Evolutionary conservation across 2,329 filamentous ascomycete species (phyloP), one percentile per base, ranked within the genome.

Genomic region (Curvularia sp.): DNA sequence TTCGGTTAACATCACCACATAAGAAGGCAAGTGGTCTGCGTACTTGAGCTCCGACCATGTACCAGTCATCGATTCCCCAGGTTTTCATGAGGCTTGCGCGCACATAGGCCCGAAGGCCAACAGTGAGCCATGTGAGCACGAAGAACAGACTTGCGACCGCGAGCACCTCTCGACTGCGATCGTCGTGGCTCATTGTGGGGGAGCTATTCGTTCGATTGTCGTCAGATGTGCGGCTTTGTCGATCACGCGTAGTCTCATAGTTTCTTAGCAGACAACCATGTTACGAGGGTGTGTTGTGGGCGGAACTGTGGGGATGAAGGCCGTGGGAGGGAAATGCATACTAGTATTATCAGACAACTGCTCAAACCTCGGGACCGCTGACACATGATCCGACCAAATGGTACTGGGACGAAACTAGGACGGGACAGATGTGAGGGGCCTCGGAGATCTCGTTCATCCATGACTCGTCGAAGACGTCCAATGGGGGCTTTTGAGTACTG

Each of bases 11-110:
- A 41, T 33, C 18, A 22, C 15, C 0, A 12, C 5, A 9, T n/a
- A 22, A 9, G 12, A 18, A 24, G 30, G 10, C 7, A 3, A 10
- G 12, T 24, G 26, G 3, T 5, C 12, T 12, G 49, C 67, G 49
- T 64, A 74, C 72, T 50, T 77, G 64, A 10, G 78, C 75, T 4
- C 67, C 66, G 30, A 79, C 56, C 77, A 81, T 80, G 6, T 68
- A 74, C 62, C 71, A 77, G 64, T 82, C 80, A 63, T 66, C 79
- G n/a, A 63, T 51, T 8, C 77, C 78, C 65, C 77, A 79, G 2
- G 66, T 70, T 22, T 73, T 75, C 48, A 77, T 67, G 69, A 80
- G 63, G 18, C 66, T 60, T 5, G 70, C 69, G 42, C 78, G 72
- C 7, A 78, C 76, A 48, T 78, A 76, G 26, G 79, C 60, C 5